Conservation (phyloP, 352 stramenopile genomes). For the Pythium periplocum region DNA sequence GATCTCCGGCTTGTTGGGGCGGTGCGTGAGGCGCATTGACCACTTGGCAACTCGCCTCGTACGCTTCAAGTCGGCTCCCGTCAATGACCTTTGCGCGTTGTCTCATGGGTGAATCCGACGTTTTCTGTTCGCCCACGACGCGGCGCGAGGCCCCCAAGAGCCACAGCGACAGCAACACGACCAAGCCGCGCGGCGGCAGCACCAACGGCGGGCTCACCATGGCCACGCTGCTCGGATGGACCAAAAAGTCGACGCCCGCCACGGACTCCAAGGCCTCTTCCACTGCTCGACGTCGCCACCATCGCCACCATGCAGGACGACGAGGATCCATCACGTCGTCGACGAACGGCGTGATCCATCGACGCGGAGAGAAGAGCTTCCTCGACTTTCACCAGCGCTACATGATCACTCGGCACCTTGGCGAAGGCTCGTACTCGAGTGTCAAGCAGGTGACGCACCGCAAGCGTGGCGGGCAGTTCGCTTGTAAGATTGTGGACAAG, state of each 20-base stretch:
- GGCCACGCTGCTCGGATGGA: conserved; percentile 14
- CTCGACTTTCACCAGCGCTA: conserved; percentile 84
- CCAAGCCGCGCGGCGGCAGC: background rate
- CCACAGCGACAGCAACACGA: conserved; percentile 3
- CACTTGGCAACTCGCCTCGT: too few species aligned
- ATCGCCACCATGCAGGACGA: background rate
- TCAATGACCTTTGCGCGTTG: conserved; percentile 20
- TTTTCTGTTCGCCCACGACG: conserved; percentile 12
- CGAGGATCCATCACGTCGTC: background rate
- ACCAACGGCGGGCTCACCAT: conserved; percentile 5
- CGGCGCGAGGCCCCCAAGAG: conserved; percentile 3
- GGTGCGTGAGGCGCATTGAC: too few species aligned
- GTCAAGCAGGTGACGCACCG: conserved; percentile 85
- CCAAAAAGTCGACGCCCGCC: conserved; percentile 10
- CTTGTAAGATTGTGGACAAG: conserved; percentile 87
- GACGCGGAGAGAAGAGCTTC: conserved; percentile 76
- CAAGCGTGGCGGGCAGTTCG: conserved; percentile 62
- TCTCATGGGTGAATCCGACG: conserved; percentile 15
- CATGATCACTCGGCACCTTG: conserved; percentile 68
- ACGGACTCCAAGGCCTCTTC: conserved; percentile 6
- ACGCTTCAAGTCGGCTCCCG: background rate
- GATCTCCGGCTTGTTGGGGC: too few species aligned
- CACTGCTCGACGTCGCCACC: conserved; percentile 2
- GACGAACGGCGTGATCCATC: conserved; percentile 22
- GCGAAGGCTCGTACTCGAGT: conserved; percentile 85